Conservation (phyloP, 2,329 filamentous ascomycete genomes). For the Lojkania enalia region DNA sequence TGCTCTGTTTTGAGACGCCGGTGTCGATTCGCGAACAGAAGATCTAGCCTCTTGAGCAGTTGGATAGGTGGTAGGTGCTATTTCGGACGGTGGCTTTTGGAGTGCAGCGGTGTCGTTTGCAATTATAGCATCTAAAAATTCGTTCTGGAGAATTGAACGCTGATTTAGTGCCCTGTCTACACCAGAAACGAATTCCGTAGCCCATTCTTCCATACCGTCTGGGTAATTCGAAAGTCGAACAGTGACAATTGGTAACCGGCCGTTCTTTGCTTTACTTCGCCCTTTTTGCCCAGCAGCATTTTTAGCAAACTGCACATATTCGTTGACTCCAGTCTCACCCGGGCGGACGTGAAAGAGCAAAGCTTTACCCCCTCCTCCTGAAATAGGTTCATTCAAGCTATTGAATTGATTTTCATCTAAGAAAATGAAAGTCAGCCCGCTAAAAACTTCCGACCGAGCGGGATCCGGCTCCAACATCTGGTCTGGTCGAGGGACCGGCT, state of each 20-base stretch:
- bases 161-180: constrained; percentile 76
- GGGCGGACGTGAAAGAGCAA: constrained; percentile 65
- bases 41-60: constrained; percentile 14
- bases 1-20: constrained; percentile 19
- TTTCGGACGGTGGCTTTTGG: constrained; percentile 63
- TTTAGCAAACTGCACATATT: constrained; percentile 78
- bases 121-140: constrained; percentile 88
- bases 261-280: constrained; percentile 63
- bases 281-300: constrained; percentile 74
- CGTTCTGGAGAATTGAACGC: constrained; percentile 82
- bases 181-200: constrained; percentile 66
- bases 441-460: constrained; percentile 71
- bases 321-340: constrained; percentile 68
- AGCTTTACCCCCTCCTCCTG: constrained; percentile 81
- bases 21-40: constrained; percentile 21
- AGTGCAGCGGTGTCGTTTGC: constrained; percentile 75
- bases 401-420: constrained; percentile 75
- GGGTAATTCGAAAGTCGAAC: constrained; percentile 65
- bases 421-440: constrained; percentile 88
- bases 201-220: constrained; percentile 64
- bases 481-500: constrained; percentile 69
- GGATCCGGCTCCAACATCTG: constrained; percentile 73
- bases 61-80: constrained; percentile 21
- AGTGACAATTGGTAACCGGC: constrained; percentile 73
- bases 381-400: constrained; percentile 73